Evolutionary conservation across 371 early-diverging fungal genomes (phyloP), one percentile per base, ranked within the genome.

Genomic region (Rhizopus sp.): DNA sequence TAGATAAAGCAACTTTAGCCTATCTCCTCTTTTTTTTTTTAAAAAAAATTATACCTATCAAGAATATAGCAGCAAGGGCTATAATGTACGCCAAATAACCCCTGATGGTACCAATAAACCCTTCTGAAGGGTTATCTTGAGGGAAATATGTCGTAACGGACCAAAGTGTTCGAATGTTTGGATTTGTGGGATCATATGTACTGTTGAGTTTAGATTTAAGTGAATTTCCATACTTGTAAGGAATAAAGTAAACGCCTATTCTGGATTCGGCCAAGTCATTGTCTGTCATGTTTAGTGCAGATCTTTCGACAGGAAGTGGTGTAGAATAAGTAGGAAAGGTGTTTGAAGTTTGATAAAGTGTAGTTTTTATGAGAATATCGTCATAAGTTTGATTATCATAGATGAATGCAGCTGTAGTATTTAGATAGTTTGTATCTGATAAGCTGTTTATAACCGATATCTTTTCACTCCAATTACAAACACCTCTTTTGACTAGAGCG

Each of bases 41-140:
- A 7, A 8, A 59, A 46, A 15, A 29, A 17, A 7, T n/a, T 23
- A 60, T 75, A 73, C 79, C 72, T 23, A 78, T 63, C 17, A 75
- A 17, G 37, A 78, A 75, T 2, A 69, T 37, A 13, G 67, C 73
- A 15, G 65, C 72, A 6, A 73, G 42, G 0, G 72, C 73, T 58
- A 78, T 70, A 7, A 75, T 67, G 30, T 78, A 78, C 0, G 72
- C 53, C 15, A 78, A 44, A 30, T 78, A 78, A 3, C 72, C 70
- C 55, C 63, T 64, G 32, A 61, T 56, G 6, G 62, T 33, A 0
- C 64, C 32, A n/a, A 71, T 42, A 8, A 66, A 59, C 6, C 40
- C 40, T 33, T 50, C 37, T 29, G 55, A 50, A 37, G 38, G 49
- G 10, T 52, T 35, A 32, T 51, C 56, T 33, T 54, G 50, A 13